Evolutionary conservation across 441 rosid species (phyloP), one percentile per base, ranked within the genome.

Genomic region (Adansonia madagascariensis): DNA sequence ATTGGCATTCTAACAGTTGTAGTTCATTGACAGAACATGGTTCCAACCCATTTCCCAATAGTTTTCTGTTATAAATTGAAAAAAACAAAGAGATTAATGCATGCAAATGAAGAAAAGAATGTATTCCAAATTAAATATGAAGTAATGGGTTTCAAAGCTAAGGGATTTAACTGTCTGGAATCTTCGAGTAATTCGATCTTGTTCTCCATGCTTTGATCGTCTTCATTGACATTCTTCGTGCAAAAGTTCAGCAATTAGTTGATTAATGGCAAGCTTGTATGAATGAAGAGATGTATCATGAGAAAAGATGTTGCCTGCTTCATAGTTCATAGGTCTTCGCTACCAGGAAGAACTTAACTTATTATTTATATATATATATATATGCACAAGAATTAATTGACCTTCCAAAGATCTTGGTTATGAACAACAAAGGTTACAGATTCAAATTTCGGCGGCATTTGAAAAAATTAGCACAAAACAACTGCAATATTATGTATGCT

Each of bases 11-110:
- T 55, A 90, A 18, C 73, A 84, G 89, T 53, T 87, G 83, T 27
- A 94, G 85, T 77, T 92, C 98, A 20, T 90, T 92, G 0, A 80
- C 6, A 4, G 90, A 81, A 82, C 91, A 92, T 14, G 78, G 47
- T 4, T 87, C 93, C 74, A 89, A 77, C 52, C 89, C 91, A 53
- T 86, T 86, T 83, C 97, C 98, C 11, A 88, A 24, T 27, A 94
- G 76, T 77, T 85, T 91, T 73, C 98, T 92, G 82, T 82, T 75
- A 65, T 67, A 65, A 14, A 65, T 14, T 57, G 44, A 35, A 47
- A 22, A 35, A 35, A 35, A 35, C 41, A 35, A 35, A 35, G 41
- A 35, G 41, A 35, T 35, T 35, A 35, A 35, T 35, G 41, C 41
- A 35, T 35, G 41, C 41, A 35, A 35, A 35, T 56, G 24, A 64